Evolutionary conservation across 345 rosid genomes (phyloP), one percentile per base, ranked within the genome.

Genomic region (Bruguiera gymnorhiza): DNA sequence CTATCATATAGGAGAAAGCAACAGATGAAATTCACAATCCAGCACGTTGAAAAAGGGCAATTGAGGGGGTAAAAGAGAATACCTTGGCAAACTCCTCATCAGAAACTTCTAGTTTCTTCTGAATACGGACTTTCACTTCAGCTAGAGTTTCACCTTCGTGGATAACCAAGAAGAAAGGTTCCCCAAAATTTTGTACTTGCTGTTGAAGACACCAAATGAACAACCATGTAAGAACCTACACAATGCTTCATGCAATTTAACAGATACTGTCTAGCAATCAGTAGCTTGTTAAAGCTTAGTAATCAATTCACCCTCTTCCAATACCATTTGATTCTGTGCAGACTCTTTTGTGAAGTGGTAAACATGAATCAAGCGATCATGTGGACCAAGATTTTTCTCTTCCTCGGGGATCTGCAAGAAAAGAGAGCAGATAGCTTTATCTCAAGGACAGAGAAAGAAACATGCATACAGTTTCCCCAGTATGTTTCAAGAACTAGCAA

Each of bases 51-150:
- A 39, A 39, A 39, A 39, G 30, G 1, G 27, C 59, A 55, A 23
- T 55, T 23, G 30, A 4, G 15, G 30, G 21, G 13, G 60, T 30
- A 26, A 55, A 19, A 18, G 26, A 37, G 63, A 8, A 71, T 86
- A 90, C 99, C 98, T 92, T 96, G 48, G 96, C 85, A 79, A 90
- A 96, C 46, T 92, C 99, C 76, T 92, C 98, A 78, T 90, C 97
- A 1, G 97, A 86, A 60, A 96, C 94, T 75, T 87, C 96, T 76
- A 96, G 83, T 78, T 88, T 96, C 86, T 86, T 90, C 77, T 90
- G 98, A 65, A 96, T 82, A 54, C 99, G 90, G 67, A 71, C 80
- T 81, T 90, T 96, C 46, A 96, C 89, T 62, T 90, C 92, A 60
- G 86, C 86, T 79, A 96, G 80, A 52, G 84, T 90, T 77, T 96